These are phyloP conservation scores for Phytopythium chamaehyphon DNA, from an alignment of 352 stramenopile genomes.

Conservation along the genomic window DNA sequence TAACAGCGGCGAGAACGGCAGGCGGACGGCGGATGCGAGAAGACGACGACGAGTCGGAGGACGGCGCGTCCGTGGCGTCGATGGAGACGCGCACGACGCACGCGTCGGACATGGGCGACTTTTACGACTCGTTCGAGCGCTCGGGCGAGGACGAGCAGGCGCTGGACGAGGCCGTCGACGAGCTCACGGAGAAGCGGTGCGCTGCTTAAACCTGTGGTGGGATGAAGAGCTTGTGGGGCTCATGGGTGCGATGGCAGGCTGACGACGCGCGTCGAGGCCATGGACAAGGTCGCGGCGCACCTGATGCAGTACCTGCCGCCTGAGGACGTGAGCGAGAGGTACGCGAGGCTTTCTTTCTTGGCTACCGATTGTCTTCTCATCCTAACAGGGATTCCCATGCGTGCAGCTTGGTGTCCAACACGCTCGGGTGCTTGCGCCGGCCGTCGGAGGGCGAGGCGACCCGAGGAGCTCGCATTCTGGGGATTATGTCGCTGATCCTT, in stretches of 20 bases:
- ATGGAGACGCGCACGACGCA: slow-evolving; percentile 62
- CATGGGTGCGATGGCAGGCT: slow-evolving; percentile 26
- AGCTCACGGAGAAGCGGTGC: slow-evolving; percentile 77
- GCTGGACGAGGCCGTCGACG: slow-evolving; percentile 71
- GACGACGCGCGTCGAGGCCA: slow-evolving; percentile 62
- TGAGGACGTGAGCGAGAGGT: slow-evolving; percentile 74
- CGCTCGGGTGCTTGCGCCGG: slow-evolving; percentile 60
- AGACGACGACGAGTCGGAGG: slow-evolving; percentile 65
- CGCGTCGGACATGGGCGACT: slow-evolving; percentile 58
- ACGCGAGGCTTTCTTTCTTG: not conserved
- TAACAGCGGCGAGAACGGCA: slow-evolving; percentile 7
- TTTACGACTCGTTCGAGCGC: slow-evolving; percentile 65
- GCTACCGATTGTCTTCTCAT: not conserved
- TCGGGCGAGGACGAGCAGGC: slow-evolving; percentile 55
- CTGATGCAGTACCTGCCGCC: slow-evolving; percentile 65
- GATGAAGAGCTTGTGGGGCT: not conserved
- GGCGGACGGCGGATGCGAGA: slow-evolving; percentile 56
- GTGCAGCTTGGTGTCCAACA: slow-evolving; percentile 64
- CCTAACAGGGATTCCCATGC: not conserved
- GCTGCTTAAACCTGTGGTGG: not conserved
- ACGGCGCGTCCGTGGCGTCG: slow-evolving; percentile 60
- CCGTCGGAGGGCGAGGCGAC: slow-evolving; percentile 70
- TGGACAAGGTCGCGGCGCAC: slow-evolving; percentile 59
- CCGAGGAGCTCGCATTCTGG: slow-evolving; percentile 61
- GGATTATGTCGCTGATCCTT: slow-evolving; percentile 72